Percentiles rank a stretch among this genome's conserved stretches.
Conservation (phyloP, 2,329 filamentous ascomycete species). For the Rutstroemia sp. region DNA sequence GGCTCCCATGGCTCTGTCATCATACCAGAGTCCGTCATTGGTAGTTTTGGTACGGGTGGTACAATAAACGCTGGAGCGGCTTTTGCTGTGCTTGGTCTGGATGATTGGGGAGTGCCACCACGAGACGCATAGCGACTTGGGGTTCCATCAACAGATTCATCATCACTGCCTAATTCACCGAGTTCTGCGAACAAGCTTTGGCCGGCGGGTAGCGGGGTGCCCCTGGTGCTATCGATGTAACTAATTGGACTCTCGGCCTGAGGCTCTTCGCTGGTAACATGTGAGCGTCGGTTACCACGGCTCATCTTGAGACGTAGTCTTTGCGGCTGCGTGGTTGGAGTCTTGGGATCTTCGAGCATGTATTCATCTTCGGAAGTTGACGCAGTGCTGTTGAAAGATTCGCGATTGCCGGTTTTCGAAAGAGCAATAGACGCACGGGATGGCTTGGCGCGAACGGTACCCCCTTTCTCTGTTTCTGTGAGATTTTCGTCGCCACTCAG, state of each 20-base stretch:
- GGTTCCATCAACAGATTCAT: conserved; percentile 50
- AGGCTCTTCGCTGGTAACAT: conserved; percentile 53
- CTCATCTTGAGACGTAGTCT: conserved; percentile 67
- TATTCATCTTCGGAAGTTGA: conserved; percentile 79
- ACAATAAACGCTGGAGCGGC: conserved; percentile 37
- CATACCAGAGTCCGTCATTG: conserved; percentile 52
- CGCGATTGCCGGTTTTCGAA: conserved; percentile 46
- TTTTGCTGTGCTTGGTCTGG: conserved; percentile 27
- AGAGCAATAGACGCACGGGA: conserved; percentile 33
- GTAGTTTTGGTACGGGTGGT: conserved; percentile 42
- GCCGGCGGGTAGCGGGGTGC: conserved; percentile 44
- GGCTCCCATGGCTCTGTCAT: conserved; percentile 53
- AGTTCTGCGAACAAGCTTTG: conserved; percentile 91
- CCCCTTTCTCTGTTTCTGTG: conserved; percentile 71
- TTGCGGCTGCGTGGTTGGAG: conserved; percentile 56
- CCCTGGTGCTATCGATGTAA: conserved; percentile 41
- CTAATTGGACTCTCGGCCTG: conserved; percentile 51
- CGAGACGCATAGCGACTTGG: conserved; percentile 42
- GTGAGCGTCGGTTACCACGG: conserved; percentile 54
- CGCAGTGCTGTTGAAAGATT: conserved; percentile 78
- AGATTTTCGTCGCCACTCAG: conserved; percentile 65
- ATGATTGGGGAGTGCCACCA: conserved; percentile 38
- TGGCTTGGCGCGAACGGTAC: conserved; percentile 31
- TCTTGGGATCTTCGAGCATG: conserved; percentile 54
- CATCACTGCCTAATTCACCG: conserved; percentile 65